A percentile compares a stretch with the other conserved stretches of the same genome.
phyloP scores from a whole-genome alignment of 31 red algal genomes.

The Asparagopsis taxiformis region DNA sequence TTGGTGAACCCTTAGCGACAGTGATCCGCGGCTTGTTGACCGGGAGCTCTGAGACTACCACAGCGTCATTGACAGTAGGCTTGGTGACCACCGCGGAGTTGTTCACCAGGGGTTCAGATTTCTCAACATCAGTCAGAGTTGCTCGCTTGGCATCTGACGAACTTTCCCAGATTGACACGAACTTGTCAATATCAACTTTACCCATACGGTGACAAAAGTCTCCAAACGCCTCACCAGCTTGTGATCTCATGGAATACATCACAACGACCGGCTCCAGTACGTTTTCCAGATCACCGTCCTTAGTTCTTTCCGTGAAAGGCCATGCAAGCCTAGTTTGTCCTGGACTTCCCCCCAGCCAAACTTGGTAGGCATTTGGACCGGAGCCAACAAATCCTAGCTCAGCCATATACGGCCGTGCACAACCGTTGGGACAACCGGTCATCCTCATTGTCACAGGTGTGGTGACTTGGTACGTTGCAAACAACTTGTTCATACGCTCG shows the following conservation, averaged over 20 bases:
- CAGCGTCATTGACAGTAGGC: too few species aligned
- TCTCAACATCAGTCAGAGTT: too few species aligned
- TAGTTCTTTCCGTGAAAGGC: slow-evolving; percentile 75
- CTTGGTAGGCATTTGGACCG: slow-evolving; percentile 82
- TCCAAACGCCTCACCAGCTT: slow-evolving; percentile 80
- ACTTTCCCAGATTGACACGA: too few species aligned
- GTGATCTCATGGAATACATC: slow-evolving; percentile 42
- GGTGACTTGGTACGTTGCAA: slow-evolving; percentile 29
- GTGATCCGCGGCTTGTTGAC: not conserved
- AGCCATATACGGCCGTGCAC: slow-evolving; percentile 97
- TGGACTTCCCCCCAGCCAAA: slow-evolving; percentile 93
- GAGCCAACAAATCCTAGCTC: slow-evolving; percentile 95
- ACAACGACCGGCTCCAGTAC: slow-evolving; percentile 69
- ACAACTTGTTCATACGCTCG: slow-evolving; percentile 62
- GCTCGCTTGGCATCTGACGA: too few species aligned
- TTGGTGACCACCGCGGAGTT: too few species aligned
- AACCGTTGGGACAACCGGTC: slow-evolving; percentile 99
- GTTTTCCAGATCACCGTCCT: slow-evolving; percentile 64
- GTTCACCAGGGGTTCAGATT: too few species aligned
- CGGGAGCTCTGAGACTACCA: not conserved
- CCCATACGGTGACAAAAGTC: slow-evolving; percentile 91
- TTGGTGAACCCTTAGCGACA: slow-evolving; percentile 9
- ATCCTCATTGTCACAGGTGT: slow-evolving; percentile 88
- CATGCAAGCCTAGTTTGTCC: slow-evolving; percentile 88
- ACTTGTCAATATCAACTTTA: slow-evolving; percentile 56